A percentile compares a stretch with the other conserved stretches of the same genome.
These are phyloP conservation scores for Orbilia quercus DNA, from an alignment of 2,329 filamentous ascomycete species.

Conservation along the genomic window DNA sequence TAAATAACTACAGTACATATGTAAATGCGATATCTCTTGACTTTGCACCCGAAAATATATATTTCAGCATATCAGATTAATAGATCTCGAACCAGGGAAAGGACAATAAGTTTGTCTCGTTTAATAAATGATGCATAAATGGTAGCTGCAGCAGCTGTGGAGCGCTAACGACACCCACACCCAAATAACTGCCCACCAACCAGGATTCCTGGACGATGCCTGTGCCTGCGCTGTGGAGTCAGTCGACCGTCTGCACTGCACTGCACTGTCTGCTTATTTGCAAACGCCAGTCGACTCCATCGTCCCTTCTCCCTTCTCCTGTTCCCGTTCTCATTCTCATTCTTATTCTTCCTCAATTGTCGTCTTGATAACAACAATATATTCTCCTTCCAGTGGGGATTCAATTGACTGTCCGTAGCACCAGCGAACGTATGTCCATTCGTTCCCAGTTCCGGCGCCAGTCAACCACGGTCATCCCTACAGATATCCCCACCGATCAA, in stretches of 20 bases:
- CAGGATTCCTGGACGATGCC: slow-evolving; percentile 3
- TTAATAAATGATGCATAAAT: too few species aligned
- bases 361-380: neutral
- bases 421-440: neutral
- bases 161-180: neutral
- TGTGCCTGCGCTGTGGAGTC: too few species aligned
- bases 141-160: too few species aligned
- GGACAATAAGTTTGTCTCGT: too few species aligned
- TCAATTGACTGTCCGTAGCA: neutral
- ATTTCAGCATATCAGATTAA: too few species aligned
- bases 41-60: too few species aligned
- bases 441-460: slow-evolving; percentile 32
- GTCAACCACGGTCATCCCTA: slow-evolving; percentile 40
- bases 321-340: neutral
- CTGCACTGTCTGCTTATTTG: neutral
- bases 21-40: too few species aligned
- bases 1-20: too few species aligned
- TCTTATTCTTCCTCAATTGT: neutral
- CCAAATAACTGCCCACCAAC: slow-evolving; percentile 10
- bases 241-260: too few species aligned
- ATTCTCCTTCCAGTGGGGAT: neutral
- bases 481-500: slow-evolving; percentile 24
- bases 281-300: neutral
- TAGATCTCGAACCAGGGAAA: too few species aligned
- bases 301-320: neutral